Evolutionary conservation across 1,284 basidiomycete genomes (phyloP), one percentile per base, ranked within the genome.

Genomic region (Naganishia sp.): DNA sequence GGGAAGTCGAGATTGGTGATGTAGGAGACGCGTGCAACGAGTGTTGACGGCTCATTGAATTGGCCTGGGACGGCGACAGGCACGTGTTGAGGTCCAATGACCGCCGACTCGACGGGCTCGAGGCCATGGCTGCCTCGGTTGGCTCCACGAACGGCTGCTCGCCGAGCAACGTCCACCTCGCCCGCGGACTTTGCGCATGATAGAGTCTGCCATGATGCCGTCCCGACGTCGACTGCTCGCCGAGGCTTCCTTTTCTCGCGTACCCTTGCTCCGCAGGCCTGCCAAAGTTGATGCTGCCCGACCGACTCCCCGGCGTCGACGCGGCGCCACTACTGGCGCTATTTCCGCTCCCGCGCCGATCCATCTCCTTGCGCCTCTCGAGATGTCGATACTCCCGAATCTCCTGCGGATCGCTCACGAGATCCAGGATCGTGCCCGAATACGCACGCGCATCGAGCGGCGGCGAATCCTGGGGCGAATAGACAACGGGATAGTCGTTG

Each of bases 361-460:
- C 39, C 36, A 44, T 9, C 11, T 52, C 59, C 39, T 61, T 61
- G 33, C 31, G 43, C 48, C 59, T 10, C 48, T 61, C 59, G 33
- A 61, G 18, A 13, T 61, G 48, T 3, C 59, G 31, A 23, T 61
- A 61, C 48, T 61, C 59, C 4, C 59, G 59, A 21, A 61, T 50
- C 39, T 50, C 59, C 25, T 52, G 28, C 36, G 59, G 59, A 25
- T 61, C 59, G 6, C 28, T 52, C 4, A 61, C 59, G 33, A 61
- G 59, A 25, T 61, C 48, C 6, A 61, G 59, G n/a, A 61, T 61
- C 10, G 59, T 61, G 11, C 59, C 59, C 43, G 48, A 18, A 46
- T 61, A 61, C 2, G 23, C 15, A 1, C 39, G 1, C 13, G 7
- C 39, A 15, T 61, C 23, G 33, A 61, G 21, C 18, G 48, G 59